These are phyloP conservation scores for Creolimax fragrantissima DNA, from an alignment of 78 protist species.

Conservation along the genomic window DNA sequence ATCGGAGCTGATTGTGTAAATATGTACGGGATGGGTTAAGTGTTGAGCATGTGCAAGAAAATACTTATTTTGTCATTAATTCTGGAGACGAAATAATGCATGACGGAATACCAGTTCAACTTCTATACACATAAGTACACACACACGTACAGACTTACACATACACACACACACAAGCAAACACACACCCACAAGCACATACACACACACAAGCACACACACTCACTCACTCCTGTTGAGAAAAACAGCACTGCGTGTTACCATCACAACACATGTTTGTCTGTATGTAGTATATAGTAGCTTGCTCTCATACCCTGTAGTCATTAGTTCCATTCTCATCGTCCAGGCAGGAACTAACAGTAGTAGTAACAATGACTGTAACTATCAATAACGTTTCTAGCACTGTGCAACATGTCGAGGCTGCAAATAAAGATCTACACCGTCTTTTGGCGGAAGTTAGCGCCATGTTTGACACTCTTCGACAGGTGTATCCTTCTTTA, in stretches of 20 bases:
- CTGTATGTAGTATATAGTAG: not conserved
- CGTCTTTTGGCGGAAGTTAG: not conserved
- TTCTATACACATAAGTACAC: not conserved
- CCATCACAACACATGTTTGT: not conserved
- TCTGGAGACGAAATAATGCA: not conserved
- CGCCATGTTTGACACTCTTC: not conserved
- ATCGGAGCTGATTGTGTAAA: not conserved
- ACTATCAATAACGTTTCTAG: not conserved
- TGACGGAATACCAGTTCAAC: not conserved
- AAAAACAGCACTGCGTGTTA: not conserved
- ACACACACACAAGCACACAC: not conserved
- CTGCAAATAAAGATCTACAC: not conserved
- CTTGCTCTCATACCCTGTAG: conserved; percentile 11
- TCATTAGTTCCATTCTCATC: not conserved
- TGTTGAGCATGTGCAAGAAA: not conserved
- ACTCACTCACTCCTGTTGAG: not conserved
- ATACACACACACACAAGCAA: not conserved
- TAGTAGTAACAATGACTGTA: not conserved
- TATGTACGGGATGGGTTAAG: not conserved
- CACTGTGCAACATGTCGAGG: not conserved
- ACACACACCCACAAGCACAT: not conserved
- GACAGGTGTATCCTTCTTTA: no score
- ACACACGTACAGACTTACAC: not conserved
- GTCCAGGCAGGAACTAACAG: not conserved
- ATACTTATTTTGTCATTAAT: not conserved